These are phyloP conservation scores for Diaporthe batatas DNA, from an alignment of 2,329 filamentous ascomycete species.

Conservation along the genomic window DNA sequence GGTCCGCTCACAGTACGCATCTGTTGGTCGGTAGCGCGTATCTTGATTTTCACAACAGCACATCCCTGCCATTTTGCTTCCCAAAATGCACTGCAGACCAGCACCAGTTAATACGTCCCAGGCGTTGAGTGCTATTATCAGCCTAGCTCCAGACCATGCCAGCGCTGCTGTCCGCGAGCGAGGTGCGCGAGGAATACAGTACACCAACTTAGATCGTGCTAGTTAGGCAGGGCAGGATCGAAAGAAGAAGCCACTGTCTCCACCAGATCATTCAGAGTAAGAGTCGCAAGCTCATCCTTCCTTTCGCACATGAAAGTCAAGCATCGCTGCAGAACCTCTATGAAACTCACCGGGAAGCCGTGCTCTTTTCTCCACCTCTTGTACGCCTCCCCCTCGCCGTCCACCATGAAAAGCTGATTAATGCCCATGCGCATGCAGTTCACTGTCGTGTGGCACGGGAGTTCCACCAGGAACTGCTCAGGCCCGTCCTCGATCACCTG, in stretches of 20 bases:
- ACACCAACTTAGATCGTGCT: neutral
- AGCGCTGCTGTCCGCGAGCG: neutral
- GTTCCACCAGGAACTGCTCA: neutral
- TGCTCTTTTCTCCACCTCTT: slow-evolving; percentile 5
- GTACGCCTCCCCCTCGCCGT: slow-evolving; percentile 10
- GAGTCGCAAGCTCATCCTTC: slow-evolving; percentile 10
- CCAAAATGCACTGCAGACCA: neutral
- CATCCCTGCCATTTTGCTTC: no score
- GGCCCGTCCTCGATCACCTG: slow-evolving; percentile 5
- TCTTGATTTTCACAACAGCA: no score
- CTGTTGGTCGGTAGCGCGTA: no score
- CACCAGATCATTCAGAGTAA: slow-evolving; percentile 10
- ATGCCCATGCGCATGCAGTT: slow-evolving; percentile 14
- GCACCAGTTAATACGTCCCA: no score
- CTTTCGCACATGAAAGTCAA: slow-evolving; percentile 29
- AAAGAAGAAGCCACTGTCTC: slow-evolving; percentile 3
- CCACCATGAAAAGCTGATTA: neutral
- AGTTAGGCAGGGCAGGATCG: neutral
- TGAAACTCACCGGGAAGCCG: slow-evolving; percentile 24
- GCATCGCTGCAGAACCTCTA: slow-evolving; percentile 6
- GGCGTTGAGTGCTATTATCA: slow-evolving; percentile 1
- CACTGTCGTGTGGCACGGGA: neutral
- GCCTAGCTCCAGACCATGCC: slow-evolving; percentile 16
- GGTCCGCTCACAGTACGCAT: no score
- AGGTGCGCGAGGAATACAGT: slow-evolving; percentile 46